Conservation (phyloP, 305 asterid species). For the Caryopteris hybrid region DNA sequence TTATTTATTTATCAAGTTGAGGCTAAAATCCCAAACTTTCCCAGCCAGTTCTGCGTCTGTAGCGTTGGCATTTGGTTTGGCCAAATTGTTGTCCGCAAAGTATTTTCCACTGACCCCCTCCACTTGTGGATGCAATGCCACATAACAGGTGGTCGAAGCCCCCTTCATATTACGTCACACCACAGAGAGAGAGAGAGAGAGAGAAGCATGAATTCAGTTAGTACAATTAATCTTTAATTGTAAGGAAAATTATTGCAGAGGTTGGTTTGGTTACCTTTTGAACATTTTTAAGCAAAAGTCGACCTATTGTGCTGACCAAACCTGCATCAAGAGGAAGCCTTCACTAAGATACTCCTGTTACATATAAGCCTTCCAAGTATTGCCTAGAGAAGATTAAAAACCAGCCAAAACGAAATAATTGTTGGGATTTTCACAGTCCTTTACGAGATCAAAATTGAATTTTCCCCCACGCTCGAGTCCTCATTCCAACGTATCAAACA, state of each 20-base stretch:
- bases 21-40: slow-evolving; percentile 63
- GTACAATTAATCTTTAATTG: background rate
- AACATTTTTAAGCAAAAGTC: slow-evolving; percentile 39
- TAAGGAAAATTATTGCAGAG: background rate
- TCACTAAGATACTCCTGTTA: background rate
- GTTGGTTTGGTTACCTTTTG: slow-evolving; percentile 35
- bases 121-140: slow-evolving; percentile 54
- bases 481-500: background rate
- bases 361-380: too few species aligned
- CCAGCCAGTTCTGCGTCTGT: slow-evolving; percentile 39
- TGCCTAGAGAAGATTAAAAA: background rate
- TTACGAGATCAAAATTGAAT: background rate
- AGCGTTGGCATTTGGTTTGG: slow-evolving; percentile 29
- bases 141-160: slow-evolving; percentile 60
- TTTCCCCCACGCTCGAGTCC: background rate
- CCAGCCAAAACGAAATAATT: background rate
- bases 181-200: background rate
- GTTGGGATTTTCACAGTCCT: background rate
- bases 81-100: slow-evolving; percentile 49
- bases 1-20: slow-evolving; percentile 25
- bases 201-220: too few species aligned
- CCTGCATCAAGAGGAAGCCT: slow-evolving; percentile 30
- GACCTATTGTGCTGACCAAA: slow-evolving; percentile 31
- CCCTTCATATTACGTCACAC: slow-evolving; percentile 29
- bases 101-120: slow-evolving; percentile 55